Percentiles rank a stretch among this genome's conserved stretches.
phyloP scores from a whole-genome alignment of 306 rosid genomes.

The Geum urbanum region DNA sequence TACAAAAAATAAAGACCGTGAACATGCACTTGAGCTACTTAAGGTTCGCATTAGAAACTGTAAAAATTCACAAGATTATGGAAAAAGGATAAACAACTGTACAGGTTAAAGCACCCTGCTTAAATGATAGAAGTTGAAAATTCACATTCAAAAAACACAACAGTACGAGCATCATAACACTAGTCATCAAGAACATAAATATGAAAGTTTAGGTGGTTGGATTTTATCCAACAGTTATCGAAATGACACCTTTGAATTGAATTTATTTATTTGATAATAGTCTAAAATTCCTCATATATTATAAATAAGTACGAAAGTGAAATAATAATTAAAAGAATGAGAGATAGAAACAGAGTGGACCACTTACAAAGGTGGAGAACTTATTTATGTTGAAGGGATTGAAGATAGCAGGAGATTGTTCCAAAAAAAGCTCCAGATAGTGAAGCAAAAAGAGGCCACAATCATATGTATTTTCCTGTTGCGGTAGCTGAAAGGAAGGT shows the following conservation, averaged over 20 bases:
- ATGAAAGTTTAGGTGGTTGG: background rate
- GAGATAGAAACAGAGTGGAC: slow-evolving; percentile 15
- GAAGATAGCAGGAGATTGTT: slow-evolving; percentile 73
- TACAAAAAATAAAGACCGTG: slow-evolving; percentile 5
- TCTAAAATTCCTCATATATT: background rate
- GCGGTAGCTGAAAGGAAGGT: slow-evolving; percentile 67
- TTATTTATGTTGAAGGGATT: slow-evolving; percentile 66
- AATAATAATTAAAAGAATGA: background rate
- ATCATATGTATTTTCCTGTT: slow-evolving; percentile 87
- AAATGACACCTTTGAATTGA: background rate
- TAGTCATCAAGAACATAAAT: background rate
- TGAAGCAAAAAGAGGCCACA: slow-evolving; percentile 94
- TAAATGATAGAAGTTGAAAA: background rate
- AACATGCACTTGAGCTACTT: slow-evolving; percentile 5
- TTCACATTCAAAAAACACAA: background rate
- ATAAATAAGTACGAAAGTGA: background rate
- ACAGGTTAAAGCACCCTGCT: background rate
- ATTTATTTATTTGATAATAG: background rate
- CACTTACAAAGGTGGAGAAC: slow-evolving; percentile 77
- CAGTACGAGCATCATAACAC: background rate
- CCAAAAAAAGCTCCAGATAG: slow-evolving; percentile 83
- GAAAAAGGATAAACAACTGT: background rate
- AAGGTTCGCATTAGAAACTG: background rate
- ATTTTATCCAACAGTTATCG: background rate
- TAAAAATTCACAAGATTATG: background rate